Conservation (phyloP, 352 stramenopile genomes). For the Blastocystis sp. region DNA sequence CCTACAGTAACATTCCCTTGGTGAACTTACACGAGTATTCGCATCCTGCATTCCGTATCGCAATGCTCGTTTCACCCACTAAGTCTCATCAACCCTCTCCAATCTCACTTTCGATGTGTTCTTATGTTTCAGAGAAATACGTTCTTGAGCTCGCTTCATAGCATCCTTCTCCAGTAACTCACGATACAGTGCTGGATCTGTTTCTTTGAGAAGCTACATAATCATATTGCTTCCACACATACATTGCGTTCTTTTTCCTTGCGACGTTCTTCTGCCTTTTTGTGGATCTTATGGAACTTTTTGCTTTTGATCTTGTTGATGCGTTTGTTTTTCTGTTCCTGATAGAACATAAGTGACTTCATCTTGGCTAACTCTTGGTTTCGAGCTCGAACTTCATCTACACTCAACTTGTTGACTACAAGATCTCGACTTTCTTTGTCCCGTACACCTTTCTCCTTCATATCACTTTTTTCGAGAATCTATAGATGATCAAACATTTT, state of each 20-base stretch:
- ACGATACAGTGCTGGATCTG: slow-evolving; percentile 72
- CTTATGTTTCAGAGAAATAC: slow-evolving; percentile 93
- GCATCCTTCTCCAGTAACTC: slow-evolving; percentile 78
- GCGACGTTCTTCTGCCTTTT: slow-evolving; percentile 83
- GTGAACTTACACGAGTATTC: slow-evolving; percentile 77
- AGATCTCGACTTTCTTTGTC: slow-evolving; percentile 40
- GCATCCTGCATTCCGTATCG: slow-evolving; percentile 84
- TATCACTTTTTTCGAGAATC: slow-evolving; percentile 60
- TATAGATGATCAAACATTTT: neutral
- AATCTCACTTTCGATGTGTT: slow-evolving; percentile 85
- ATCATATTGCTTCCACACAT: neutral
- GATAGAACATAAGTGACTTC: slow-evolving; percentile 93
- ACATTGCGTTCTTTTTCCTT: slow-evolving; percentile 82
- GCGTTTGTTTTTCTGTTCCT: slow-evolving; percentile 93
- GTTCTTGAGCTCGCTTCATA: slow-evolving; percentile 87
- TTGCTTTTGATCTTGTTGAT: slow-evolving; percentile 99
- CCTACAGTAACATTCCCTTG: neutral
- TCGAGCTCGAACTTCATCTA: slow-evolving; percentile 74
- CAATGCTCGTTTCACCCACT: slow-evolving; percentile 89
- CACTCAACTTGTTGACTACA: slow-evolving; percentile 40
- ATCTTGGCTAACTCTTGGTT: slow-evolving; percentile 88
- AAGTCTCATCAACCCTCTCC: neutral
- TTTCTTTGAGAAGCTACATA: slow-evolving; percentile 38
- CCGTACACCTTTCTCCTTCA: slow-evolving; percentile 47
- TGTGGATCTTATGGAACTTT: slow-evolving; percentile 94